phyloP scores from a whole-genome alignment of 257 asterid species.

The Mentha longifolia region DNA sequence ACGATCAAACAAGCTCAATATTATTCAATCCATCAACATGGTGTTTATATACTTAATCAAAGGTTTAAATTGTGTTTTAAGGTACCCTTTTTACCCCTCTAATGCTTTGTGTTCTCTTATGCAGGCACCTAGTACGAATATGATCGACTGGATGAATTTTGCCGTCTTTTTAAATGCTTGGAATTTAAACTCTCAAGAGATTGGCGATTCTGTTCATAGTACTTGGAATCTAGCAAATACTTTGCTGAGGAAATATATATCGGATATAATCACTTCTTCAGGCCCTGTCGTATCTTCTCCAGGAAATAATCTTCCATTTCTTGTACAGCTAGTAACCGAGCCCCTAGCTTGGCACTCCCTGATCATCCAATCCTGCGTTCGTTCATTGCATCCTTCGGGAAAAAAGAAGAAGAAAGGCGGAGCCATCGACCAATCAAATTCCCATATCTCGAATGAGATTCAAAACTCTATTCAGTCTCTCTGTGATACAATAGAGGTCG shows the following conservation, averaged over 20 bases:
- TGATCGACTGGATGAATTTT: constrained; percentile 84
- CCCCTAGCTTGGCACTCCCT: constrained; percentile 91
- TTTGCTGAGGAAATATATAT: constrained; percentile 56
- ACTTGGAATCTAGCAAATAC: constrained; percentile 76
- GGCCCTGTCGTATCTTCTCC: constrained; percentile 68
- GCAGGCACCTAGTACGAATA: constrained; percentile 61
- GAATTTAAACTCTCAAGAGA: constrained; percentile 68
- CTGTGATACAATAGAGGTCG: constrained; percentile 55
- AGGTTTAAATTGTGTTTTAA: too few species aligned
- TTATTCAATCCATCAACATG: too few species aligned
- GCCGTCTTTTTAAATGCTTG: constrained; percentile 84
- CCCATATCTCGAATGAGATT: constrained; percentile 50
- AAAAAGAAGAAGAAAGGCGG: constrained; percentile 94
- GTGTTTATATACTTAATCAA: too few species aligned
- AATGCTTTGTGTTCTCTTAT: too few species aligned
- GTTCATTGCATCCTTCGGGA: constrained; percentile 69
- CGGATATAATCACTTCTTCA: constrained; percentile 54
- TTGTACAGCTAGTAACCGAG: constrained; percentile 83
- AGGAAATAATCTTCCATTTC: constrained; percentile 59
- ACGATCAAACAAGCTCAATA: too few species aligned
- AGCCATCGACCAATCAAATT: constrained; percentile 53
- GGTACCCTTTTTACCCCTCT: too few species aligned
- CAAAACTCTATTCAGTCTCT: constrained; percentile 64
- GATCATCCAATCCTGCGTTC: constrained; percentile 69
- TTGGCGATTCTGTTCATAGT: constrained; percentile 37